Conservation (phyloP, 352 stramenopile species). For the Pythium vanterpoolii region DNA sequence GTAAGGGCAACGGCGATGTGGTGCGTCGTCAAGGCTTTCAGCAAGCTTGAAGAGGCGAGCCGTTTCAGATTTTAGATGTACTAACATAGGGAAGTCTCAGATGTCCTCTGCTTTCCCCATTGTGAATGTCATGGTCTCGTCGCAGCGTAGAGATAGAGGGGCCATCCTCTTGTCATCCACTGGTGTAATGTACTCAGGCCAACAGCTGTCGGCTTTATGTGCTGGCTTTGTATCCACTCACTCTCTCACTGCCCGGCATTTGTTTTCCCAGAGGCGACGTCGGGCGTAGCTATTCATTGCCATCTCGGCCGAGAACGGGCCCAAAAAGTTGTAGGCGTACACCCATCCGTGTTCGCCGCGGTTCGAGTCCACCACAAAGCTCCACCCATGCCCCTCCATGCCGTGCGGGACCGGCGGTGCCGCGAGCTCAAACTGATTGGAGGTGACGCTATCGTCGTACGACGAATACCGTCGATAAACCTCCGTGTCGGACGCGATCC, state of each 20-base stretch:
- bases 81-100: neutral
- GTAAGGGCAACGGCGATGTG: neutral
- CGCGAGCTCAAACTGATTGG: slow-evolving; percentile 39
- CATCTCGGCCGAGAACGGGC: slow-evolving; percentile 54
- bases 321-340: slow-evolving; percentile 59
- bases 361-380: slow-evolving; percentile 37
- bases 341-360: slow-evolving; percentile 59
- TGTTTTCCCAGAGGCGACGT: slow-evolving; percentile 73
- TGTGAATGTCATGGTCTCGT: too few relatives aligned
- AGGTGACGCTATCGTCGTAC: slow-evolving; percentile 47
- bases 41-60: neutral
- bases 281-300: slow-evolving; percentile 53
- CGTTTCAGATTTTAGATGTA: slow-evolving; percentile 2
- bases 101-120: too few relatives aligned
- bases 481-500: slow-evolving; percentile 40
- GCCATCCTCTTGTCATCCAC: neutral
- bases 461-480: slow-evolving; percentile 52
- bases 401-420: slow-evolving; percentile 36
- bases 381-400: slow-evolving; percentile 47
- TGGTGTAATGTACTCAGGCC: neutral
- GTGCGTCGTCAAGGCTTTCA: neutral
- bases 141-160: neutral
- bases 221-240: neutral
- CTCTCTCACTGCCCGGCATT: slow-evolving; percentile 28
- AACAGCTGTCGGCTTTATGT: too few relatives aligned